Base-by-base conservation (phyloP, 352 stramenopile genomes). In the Plasmopara muralis region DNA sequence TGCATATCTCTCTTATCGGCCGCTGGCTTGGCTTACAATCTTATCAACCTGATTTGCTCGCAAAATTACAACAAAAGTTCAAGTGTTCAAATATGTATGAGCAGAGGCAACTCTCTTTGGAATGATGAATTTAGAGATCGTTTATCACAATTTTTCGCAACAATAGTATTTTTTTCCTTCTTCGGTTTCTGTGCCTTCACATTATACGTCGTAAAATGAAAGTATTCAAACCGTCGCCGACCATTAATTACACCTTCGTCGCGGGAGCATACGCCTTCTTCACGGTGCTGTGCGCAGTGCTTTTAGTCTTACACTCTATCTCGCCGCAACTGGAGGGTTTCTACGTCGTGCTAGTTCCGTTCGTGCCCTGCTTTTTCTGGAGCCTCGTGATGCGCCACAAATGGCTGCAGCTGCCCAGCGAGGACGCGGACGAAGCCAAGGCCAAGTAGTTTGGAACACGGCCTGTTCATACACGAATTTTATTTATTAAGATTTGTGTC, bases 181-280 rank as follows among this genome's bases (percentile, higher is more conserved):
- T 25, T 25, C 20, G 3, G 1, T 3, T 25, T 25, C 3, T 12
- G 10, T 4, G 10, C 31, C 31, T 35, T 35, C 31, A 12, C 6
- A 35, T 6, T 35, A 35, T 35, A 6, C 31, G 31, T 35, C 31
- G 31, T 35, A 14, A 14, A 16, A 41, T 41, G 37, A 16, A 16
- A 18, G n/a, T 89, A 51, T 78, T 93, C 31, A 76, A 64, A 56
- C 79, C 79, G 49, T 88, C 77, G 43, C 50, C 72, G 39, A 82
- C 68, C 20, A 95, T 94, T 65, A 95, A 95, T 70, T 95, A 95
- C 76, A 85, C 89, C 73, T 95, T 95, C 53, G 83, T 95, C 18
- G 59, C 71, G 16, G 78, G 78, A 34, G 66, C 87, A 31, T 95
- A 95, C 60, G 74, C 64, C 16, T 70, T 78, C 54, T 91, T 85